These are phyloP conservation scores for Gossypium australe DNA, from an alignment of 345 rosid species.

Conservation along the genomic window DNA sequence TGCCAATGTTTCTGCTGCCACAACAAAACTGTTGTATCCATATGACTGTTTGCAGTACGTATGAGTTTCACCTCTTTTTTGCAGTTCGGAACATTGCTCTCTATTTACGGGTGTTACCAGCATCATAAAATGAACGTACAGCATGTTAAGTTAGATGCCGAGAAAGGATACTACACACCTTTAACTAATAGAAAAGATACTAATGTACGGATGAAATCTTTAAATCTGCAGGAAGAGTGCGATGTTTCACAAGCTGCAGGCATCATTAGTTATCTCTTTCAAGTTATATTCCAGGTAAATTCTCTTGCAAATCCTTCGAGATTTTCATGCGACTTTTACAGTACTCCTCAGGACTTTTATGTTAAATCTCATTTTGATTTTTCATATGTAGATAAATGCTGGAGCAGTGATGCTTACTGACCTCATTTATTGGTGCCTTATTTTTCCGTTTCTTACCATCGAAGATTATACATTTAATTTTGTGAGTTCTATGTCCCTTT, in stretches of 20 bases:
- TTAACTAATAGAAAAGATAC: slow-evolving; percentile 25
- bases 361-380: slow-evolving; percentile 6
- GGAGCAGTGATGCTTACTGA: slow-evolving; percentile 70
- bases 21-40: background rate
- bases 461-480: slow-evolving; percentile 42
- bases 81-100: slow-evolving; percentile 56
- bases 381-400: slow-evolving; percentile 40
- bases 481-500: slow-evolving; percentile 33
- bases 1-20: background rate
- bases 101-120: slow-evolving; percentile 52
- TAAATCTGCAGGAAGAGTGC: slow-evolving; percentile 6
- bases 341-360: background rate
- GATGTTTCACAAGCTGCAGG: slow-evolving; percentile 22
- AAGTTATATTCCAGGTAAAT: slow-evolving; percentile 59
- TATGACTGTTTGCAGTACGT: slow-evolving; percentile 6
- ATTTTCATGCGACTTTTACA: background rate
- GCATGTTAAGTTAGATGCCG: slow-evolving; percentile 32
- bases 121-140: slow-evolving; percentile 23
- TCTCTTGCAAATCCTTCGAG: slow-evolving; percentile 3
- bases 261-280: slow-evolving; percentile 39
- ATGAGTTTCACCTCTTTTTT: slow-evolving; percentile 4
- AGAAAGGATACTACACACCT: slow-evolving; percentile 37
- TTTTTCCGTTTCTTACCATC: slow-evolving; percentile 59
- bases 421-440: slow-evolving; percentile 52
- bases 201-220: slow-evolving; percentile 15